These are phyloP conservation scores for Entoloma clypeatum DNA, from an alignment of 1,284 basidiomycete genomes.

Conservation along the genomic window DNA sequence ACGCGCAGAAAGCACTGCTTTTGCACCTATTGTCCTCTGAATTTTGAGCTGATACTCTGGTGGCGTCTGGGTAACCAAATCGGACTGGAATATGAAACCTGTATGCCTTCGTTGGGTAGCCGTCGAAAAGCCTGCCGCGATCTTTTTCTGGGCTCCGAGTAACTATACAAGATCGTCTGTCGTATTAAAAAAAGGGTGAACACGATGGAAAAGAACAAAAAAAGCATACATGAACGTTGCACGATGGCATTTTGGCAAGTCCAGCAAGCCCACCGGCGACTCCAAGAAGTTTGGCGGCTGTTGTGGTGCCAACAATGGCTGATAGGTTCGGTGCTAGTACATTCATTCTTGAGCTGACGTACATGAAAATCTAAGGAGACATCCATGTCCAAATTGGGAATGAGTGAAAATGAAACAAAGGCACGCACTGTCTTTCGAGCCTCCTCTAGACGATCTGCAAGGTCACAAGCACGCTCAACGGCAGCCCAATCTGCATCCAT, in stretches of 20 bases:
- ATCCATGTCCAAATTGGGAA: constrained; percentile 7
- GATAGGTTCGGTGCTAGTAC: constrained; percentile 97
- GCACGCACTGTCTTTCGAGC: constrained; percentile 76
- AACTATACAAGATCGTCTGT: constrained; percentile 47
- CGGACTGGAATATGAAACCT: constrained; percentile 94
- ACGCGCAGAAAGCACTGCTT: constrained; percentile 85
- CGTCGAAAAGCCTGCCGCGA: constrained; percentile 81
- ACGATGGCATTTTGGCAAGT: constrained; percentile 91
- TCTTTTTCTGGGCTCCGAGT: constrained; percentile 90
- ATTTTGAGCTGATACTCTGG: constrained; percentile 92
- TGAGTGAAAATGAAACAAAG: constrained; percentile 10
- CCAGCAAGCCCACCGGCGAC: constrained; percentile 92
- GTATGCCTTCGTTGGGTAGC: constrained; percentile 86
- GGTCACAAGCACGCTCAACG: constrained; percentile 81
- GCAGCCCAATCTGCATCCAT: constrained; percentile 72
- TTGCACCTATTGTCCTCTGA: constrained; percentile 91
- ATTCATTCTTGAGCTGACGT: constrained; percentile 99
- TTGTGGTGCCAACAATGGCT: constrained; percentile 95
- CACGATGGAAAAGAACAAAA: neutral
- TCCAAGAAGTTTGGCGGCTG: constrained; percentile 96
- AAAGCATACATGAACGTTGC: constrained; percentile 85
- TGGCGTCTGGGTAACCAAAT: constrained; percentile 81
- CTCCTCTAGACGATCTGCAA: constrained; percentile 85
- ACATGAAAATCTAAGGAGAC: constrained; percentile 80
- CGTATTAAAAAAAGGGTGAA: constrained; percentile 4